Evolutionary conservation across 805 yeast species (phyloP).

Genomic region (Myxozyma udenii): DNA sequence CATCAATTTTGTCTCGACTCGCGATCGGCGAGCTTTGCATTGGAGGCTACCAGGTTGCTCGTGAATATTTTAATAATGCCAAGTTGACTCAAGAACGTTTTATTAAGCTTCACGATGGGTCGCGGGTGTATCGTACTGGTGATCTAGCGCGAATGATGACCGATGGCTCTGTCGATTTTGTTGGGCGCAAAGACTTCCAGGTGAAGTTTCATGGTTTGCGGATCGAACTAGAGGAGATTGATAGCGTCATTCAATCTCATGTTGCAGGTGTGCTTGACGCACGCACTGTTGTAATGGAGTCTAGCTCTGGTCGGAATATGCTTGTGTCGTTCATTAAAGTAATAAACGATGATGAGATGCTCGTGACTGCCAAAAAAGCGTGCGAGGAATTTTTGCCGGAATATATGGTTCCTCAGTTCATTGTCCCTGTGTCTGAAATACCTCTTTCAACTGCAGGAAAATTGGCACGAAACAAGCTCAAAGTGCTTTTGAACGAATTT

Average conservation of each 20-base stretch:
- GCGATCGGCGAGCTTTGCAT: slow-evolving; percentile 34
- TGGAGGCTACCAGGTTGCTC: slow-evolving; percentile 35
- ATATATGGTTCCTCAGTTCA: slow-evolving; percentile 29
- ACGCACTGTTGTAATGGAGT: not conserved
- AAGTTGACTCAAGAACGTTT: slow-evolving; percentile 28
- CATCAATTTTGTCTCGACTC: slow-evolving; percentile 25
- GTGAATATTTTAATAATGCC: slow-evolving; percentile 18
- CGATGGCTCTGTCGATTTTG: slow-evolving; percentile 30
- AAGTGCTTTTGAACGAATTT: slow-evolving; percentile 1
- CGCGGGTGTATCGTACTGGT: slow-evolving; percentile 30
- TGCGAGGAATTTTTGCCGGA: slow-evolving; percentile 26
- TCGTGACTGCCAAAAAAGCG: not conserved
- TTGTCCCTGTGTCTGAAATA: slow-evolving; percentile 19
- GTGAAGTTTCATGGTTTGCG: slow-evolving; percentile 34
- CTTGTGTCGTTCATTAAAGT: slow-evolving; percentile 25
- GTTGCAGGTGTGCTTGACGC: not conserved
- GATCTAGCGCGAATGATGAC: slow-evolving; percentile 30
- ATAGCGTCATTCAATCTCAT: slow-evolving; percentile 16
- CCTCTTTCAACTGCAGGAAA: slow-evolving; percentile 32
- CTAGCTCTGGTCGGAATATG: not conserved
- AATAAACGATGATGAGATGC: not conserved
- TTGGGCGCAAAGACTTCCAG: slow-evolving; percentile 34
- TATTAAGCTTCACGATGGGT: not conserved
- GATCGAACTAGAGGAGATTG: slow-evolving; percentile 33
- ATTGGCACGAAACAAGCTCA: slow-evolving; percentile 6